Base-by-base conservation (phyloP, 1,284 basidiomycete species). In the Waitea zeae region DNA sequence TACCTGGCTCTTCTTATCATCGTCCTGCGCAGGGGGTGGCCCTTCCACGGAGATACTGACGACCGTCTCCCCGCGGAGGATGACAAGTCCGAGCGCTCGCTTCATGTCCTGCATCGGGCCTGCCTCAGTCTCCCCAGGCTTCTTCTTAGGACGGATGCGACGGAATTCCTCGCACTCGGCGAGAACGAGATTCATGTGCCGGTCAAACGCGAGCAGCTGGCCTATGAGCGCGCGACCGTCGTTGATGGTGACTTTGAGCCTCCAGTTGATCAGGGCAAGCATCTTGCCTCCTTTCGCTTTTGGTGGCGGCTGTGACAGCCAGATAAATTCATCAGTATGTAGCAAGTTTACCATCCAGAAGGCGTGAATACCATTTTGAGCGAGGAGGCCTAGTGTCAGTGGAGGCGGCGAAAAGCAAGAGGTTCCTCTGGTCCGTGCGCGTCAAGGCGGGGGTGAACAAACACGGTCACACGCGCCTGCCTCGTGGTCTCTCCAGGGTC, bases 171-270 rank as follows among this genome's bases (percentile, higher is more conserved):
- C 90, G 52, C 90, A 95, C 46, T 98, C 93, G 11, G 92, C 89
- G 37, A 99, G 64, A 34, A 99, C 95, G 46, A 99, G 70, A 61
- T 99, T 99, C 93, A 98, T 98, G 62, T 98, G 95, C 50, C 86
- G 81, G 65, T 99, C 95, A 54, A 97, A 99, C 34, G 95, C 95
- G 50, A 99, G 80, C 82, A 98, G 93, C 61, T 97, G 95, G 32
- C 95, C 95, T 30, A 87, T 88, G 47, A 98, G 67, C 39, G 86
- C 74, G 51, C 95, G 83, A 39, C 89, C 89, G 59, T 99, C 95
- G 73, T 95, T 97, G 58, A 98, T 80, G 37, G 92, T 96, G 42
- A 98, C 80, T 61, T 88, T 92, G 47, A 98, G 71, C 53, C 93
- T 71, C 80, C 93, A 97, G 64, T 97, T 93, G 64, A 98, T 78